Conservation (phyloP, 768 basidiomycete genomes). For the Phanerochaete carnosa region DNA sequence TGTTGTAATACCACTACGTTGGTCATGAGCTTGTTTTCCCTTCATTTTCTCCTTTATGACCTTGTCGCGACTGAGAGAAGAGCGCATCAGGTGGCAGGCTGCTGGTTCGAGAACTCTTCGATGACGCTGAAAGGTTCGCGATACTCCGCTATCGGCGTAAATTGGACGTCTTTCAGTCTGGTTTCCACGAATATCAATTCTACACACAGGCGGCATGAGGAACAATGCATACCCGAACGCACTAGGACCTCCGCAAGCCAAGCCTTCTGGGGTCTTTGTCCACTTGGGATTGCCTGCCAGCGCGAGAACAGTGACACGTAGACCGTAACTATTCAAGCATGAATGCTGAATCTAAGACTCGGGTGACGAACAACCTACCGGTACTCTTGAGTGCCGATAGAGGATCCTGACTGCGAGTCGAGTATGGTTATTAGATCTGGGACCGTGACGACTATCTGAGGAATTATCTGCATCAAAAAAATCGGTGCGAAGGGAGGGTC, state of each 20-base stretch:
- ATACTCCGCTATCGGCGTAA: constrained; percentile 14
- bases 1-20: constrained; percentile 2
- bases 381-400: constrained; percentile 63
- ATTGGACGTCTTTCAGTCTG: constrained; percentile 11
- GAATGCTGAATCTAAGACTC: background rate
- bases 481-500: background rate
- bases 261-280: constrained; percentile 45
- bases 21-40: background rate
- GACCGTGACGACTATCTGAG: constrained; percentile 49
- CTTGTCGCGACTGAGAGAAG: background rate
- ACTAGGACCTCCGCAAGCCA: constrained; percentile 47
- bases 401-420: constrained; percentile 58
- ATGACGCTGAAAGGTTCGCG: constrained; percentile 14
- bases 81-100: background rate
- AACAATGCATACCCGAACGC: constrained; percentile 44
- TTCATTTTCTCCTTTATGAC: background rate
- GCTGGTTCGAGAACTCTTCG: constrained; percentile 1
- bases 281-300: constrained; percentile 51
- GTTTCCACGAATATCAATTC: background rate
- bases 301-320: constrained; percentile 52
- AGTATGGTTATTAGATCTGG: constrained; percentile 65
- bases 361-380: constrained; percentile 16
- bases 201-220: background rate
- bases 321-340: constrained; percentile 37
- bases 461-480: constrained; percentile 11